These are phyloP conservation scores for Ashbya aceris DNA, from an alignment of 1,139 yeast species.

Conservation along the genomic window DNA sequence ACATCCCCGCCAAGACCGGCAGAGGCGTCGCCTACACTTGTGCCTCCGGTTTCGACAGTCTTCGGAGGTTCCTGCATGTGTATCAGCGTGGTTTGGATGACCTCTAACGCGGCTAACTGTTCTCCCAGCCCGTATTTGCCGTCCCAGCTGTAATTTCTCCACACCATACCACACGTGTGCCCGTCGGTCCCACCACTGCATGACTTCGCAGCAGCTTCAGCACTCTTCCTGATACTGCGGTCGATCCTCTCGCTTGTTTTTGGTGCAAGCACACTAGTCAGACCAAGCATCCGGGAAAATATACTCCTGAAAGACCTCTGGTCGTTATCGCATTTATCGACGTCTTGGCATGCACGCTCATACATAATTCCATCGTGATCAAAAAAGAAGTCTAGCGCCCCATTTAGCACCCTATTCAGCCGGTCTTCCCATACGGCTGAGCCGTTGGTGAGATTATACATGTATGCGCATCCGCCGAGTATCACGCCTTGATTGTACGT, in stretches of 20 bases:
- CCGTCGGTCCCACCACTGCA: constrained; percentile 86
- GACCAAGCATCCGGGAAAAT: constrained; percentile 64
- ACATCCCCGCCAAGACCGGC: too few species aligned
- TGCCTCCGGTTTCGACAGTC: constrained; percentile 39
- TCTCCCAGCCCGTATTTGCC: constrained; percentile 60
- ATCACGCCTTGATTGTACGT: constrained; percentile 54
- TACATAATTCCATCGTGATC: constrained; percentile 45
- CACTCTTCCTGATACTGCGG: constrained; percentile 48
- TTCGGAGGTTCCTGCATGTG: constrained; percentile 35
- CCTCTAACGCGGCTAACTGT: constrained; percentile 67
- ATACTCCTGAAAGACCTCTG: constrained; percentile 86
- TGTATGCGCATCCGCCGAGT: constrained; percentile 50
- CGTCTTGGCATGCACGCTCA: constrained; percentile 74
- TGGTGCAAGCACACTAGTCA: constrained; percentile 68
- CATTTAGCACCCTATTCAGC: constrained; percentile 42
- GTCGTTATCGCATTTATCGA: constrained; percentile 63
- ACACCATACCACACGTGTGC: constrained; percentile 80
- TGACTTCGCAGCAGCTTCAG: constrained; percentile 69
- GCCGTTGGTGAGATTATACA: constrained; percentile 52
- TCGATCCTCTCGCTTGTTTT: constrained; percentile 45
- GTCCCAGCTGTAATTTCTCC: constrained; percentile 73
- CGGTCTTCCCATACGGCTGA: constrained; percentile 60
- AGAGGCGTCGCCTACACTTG: constrained; percentile 38
- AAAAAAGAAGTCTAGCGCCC: constrained; percentile 53
- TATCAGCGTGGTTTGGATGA: constrained; percentile 41